These are phyloP conservation scores for Acacia pycnantha DNA, from an alignment of 331 rosid species.

Conservation along the genomic window DNA sequence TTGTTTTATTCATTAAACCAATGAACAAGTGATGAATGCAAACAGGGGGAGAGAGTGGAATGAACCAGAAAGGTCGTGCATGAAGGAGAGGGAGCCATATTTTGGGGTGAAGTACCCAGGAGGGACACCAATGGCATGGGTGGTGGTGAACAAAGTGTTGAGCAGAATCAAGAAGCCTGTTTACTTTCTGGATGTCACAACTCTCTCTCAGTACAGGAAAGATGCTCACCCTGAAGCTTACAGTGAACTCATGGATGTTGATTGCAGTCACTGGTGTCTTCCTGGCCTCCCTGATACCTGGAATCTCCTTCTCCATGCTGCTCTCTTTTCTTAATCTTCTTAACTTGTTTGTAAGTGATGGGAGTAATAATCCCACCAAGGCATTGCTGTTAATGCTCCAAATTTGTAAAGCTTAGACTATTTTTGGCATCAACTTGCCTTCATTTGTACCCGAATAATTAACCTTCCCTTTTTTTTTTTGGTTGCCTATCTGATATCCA, in stretches of 20 bases:
- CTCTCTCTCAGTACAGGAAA: conserved; percentile 74
- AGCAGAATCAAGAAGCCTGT: conserved; percentile 68
- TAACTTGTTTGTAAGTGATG: not conserved
- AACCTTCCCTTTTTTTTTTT: not conserved
- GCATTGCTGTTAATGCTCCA: conserved; percentile 21
- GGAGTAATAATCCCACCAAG: conserved; percentile 29
- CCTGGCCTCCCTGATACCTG: conserved; percentile 97
- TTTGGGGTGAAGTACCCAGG: conserved; percentile 74
- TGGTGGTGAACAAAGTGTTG: conserved; percentile 78
- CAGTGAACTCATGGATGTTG: conserved; percentile 53
- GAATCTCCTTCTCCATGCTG: conserved; percentile 74
- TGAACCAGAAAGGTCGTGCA: conserved; percentile 68
- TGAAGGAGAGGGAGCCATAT: conserved; percentile 60
- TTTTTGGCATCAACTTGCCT: conserved; percentile 40
- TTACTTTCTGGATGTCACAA: conserved; percentile 73
- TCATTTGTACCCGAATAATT: conserved; percentile 29
- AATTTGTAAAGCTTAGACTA: conserved; percentile 47
- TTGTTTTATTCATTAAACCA: too few relatives aligned
- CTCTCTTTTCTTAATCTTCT: conserved; percentile 46
- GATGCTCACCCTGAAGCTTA: conserved; percentile 84
- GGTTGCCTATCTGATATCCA: too few relatives aligned
- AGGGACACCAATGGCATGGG: conserved; percentile 85
- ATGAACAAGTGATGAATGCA: too few relatives aligned
- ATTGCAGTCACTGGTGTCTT: conserved; percentile 98
- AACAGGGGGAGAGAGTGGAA: conserved; percentile 90